Conservation (phyloP, 2,329 filamentous ascomycete species). For the Fusarium sp. region DNA sequence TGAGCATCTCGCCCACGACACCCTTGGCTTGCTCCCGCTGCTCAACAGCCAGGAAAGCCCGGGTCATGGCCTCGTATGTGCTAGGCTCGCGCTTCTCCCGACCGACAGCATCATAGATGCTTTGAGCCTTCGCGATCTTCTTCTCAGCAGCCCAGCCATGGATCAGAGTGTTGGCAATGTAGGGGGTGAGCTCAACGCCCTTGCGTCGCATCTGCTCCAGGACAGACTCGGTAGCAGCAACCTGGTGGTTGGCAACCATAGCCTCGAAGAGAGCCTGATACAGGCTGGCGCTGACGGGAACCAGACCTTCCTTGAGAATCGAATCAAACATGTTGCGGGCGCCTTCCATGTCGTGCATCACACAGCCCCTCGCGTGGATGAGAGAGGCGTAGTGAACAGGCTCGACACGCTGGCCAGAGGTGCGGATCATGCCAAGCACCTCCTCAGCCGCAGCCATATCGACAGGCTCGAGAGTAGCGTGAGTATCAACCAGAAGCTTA, state of each 20-base stretch:
- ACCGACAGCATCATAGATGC: conserved; percentile 83
- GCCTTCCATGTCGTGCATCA: conserved; percentile 88
- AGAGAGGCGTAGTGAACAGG: conserved; percentile 96
- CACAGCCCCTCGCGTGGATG: conserved; percentile 95
- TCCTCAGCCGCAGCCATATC: conserved; percentile 89
- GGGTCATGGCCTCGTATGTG: conserved; percentile 98
- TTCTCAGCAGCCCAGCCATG: conserved; percentile 93
- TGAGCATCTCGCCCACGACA: conserved; percentile 91
- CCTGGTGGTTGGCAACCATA: conserved; percentile 94
- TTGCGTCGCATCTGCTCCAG: conserved; percentile 80
- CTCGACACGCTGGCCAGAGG: conserved; percentile 81
- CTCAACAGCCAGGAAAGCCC: conserved; percentile 88
- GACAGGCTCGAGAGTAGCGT: conserved; percentile 92
- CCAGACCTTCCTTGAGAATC: conserved; percentile 75
- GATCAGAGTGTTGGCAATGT: conserved; percentile 98
- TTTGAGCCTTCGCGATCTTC: conserved; percentile 81
- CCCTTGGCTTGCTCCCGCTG: conserved; percentile 80
- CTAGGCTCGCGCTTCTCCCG: conserved; percentile 89
- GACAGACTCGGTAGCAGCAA: conserved; percentile 79
- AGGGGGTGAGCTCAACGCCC: conserved; percentile 88
- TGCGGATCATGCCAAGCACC: conserved; percentile 82
- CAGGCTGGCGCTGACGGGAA: conserved; percentile 83
- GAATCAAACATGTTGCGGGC: conserved; percentile 86
- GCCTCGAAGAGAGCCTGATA: conserved; percentile 98
- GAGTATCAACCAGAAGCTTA: conserved; percentile 95